phyloP scores from a whole-genome alignment of 306 rosid species.

The Vachellia collinsii region DNA sequence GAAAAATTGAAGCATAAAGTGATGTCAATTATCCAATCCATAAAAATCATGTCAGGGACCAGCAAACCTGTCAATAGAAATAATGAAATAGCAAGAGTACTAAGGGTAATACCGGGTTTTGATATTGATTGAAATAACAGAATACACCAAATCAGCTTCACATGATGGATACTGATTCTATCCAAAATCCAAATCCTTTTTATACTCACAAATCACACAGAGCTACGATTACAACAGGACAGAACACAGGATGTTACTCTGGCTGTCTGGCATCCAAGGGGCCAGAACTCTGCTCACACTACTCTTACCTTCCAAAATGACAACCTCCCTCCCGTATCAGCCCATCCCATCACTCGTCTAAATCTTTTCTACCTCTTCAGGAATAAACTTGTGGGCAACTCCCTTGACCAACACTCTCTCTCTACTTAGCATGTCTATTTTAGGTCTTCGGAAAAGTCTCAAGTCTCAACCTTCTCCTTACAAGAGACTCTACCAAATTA shows the following conservation, averaged over 20 bases:
- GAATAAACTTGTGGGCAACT: not conserved
- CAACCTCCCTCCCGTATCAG: not conserved
- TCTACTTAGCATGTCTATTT: not conserved
- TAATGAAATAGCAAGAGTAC: not conserved
- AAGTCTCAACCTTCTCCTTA: not conserved
- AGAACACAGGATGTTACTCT: not conserved
- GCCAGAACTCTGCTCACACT: not conserved
- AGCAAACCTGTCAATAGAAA: not conserved
- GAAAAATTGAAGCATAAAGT: slow-evolving; percentile 1
- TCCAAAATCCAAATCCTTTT: not conserved
- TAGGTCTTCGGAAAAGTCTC: not conserved
- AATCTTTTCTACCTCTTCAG: not conserved
- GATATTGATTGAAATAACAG: not conserved
- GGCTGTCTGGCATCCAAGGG: not conserved
- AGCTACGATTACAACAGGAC: not conserved
- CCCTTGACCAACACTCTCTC: not conserved
- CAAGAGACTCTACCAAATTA: not conserved
- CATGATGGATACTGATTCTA: not conserved
- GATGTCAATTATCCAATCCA: slow-evolving; percentile 14
- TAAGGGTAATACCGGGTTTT: not conserved
- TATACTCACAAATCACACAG: not conserved
- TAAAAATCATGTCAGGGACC: not conserved
- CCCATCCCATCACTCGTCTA: not conserved
- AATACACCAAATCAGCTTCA: not conserved
- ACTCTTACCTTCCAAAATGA: not conserved